Conservation (phyloP, 345 rosid species). For the Citrus australasica region DNA sequence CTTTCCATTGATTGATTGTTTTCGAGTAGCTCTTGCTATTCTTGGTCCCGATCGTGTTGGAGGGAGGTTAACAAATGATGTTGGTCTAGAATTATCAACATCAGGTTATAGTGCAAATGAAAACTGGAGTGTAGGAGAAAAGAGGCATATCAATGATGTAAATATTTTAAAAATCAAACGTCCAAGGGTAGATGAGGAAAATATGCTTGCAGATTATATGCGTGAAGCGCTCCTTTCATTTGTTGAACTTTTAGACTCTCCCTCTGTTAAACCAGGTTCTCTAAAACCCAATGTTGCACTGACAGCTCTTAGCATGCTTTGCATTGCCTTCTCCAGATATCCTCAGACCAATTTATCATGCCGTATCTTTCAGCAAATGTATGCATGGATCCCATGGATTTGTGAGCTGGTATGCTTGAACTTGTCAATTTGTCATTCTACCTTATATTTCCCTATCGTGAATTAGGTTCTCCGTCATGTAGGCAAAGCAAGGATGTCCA, state of each 20-base stretch:
- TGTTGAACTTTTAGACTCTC: constrained; percentile 55
- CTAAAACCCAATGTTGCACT: constrained; percentile 52
- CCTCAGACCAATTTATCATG: constrained; percentile 50
- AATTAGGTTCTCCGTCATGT: constrained; percentile 25
- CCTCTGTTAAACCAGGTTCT: constrained; percentile 36
- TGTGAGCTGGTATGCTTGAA: constrained; percentile 51
- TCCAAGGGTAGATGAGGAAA: constrained; percentile 53
- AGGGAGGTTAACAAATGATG: constrained; percentile 30
- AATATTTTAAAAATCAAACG: constrained; percentile 50
- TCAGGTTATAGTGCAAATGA: constrained; percentile 30
- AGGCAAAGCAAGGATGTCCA: constrained; percentile 54
- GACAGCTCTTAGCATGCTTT: constrained; percentile 80
- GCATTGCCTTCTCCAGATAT: constrained; percentile 60
- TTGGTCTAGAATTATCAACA: constrained; percentile 22
- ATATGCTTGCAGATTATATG: constrained; percentile 41
- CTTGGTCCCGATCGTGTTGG: constrained; percentile 55
- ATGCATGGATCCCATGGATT: constrained; percentile 80
- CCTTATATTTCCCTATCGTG: background rate
- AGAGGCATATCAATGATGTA: constrained; percentile 47
- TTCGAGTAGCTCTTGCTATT: constrained; percentile 51
- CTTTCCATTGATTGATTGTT: constrained; percentile 63
- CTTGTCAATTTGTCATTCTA: constrained; percentile 6
- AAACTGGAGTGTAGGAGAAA: constrained; percentile 50
- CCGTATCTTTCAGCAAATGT: constrained; percentile 56
- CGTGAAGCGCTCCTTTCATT: constrained; percentile 46